These are phyloP conservation scores for Lipomyces kockii DNA, from an alignment of 805 yeast genomes.

Conservation along the genomic window DNA sequence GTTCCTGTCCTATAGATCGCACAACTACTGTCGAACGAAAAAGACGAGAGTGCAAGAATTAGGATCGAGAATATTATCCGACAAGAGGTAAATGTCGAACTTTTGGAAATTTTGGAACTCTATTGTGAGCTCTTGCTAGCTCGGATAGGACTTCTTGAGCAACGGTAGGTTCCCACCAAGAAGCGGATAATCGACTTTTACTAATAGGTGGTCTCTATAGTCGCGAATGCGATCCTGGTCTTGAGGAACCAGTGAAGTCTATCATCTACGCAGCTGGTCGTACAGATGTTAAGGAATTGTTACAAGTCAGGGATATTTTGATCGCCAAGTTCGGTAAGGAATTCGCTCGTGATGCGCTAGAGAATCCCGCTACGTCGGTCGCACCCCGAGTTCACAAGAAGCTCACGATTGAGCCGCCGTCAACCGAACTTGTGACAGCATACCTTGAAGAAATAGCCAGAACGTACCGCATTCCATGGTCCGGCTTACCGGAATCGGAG, in stretches of 20 bases:
- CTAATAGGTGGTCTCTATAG: slow-evolving; percentile 8
- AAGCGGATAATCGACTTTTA: background rate
- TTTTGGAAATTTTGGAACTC: slow-evolving; percentile 76
- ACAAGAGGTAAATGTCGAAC: slow-evolving; percentile 78
- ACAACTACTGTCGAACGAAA: slow-evolving; percentile 67
- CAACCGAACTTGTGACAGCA: slow-evolving; percentile 63
- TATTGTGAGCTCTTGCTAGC: slow-evolving; percentile 83
- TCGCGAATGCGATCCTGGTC: slow-evolving; percentile 57
- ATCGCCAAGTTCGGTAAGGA: slow-evolving; percentile 69
- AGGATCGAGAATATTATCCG: slow-evolving; percentile 83
- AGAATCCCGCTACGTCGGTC: slow-evolving; percentile 56
- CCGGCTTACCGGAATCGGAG: slow-evolving; percentile 52
- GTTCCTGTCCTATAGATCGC: slow-evolving; percentile 53
- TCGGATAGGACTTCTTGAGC: slow-evolving; percentile 65
- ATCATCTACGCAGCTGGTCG: slow-evolving; percentile 71
- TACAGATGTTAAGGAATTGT: slow-evolving; percentile 76
- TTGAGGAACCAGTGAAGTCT: slow-evolving; percentile 74
- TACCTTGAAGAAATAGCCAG: slow-evolving; percentile 80
- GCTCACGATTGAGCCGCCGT: slow-evolving; percentile 71
- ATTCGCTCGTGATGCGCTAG: slow-evolving; percentile 60
- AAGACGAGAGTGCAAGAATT: slow-evolving; percentile 80
- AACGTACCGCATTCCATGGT: slow-evolving; percentile 76
- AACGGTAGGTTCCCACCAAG: slow-evolving; percentile 35
- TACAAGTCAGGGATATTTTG: slow-evolving; percentile 63
- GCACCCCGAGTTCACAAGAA: slow-evolving; percentile 70